Evolutionary conservation across 2,329 filamentous ascomycete genomes (phyloP), one percentile per base, ranked within the genome.

Genomic region (Microthyrium microscopicum): DNA sequence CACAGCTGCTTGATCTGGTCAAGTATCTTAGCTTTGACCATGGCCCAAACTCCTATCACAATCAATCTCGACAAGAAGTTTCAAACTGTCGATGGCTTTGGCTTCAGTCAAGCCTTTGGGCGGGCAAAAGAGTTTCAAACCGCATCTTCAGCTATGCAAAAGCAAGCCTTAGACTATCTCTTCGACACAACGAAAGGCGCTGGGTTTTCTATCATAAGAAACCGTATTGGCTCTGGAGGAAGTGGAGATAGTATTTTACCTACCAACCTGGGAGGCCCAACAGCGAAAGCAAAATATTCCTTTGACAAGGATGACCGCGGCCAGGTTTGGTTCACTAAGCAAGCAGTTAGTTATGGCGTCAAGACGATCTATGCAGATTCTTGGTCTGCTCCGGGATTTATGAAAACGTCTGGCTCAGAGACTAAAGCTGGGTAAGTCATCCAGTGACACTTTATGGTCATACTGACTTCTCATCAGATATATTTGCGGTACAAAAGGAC

Each of bases 301-400:
- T 66, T 61, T 53, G 59, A 66, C 39, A 49, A 51, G 5, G 56
- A 62, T 28, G 61, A 67, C 35, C 49, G 50, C 13, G 57, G 57
- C 4, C 62, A 66, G 47, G 46, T 67, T 20, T 39, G 36, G 34
- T 36, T 42, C 19, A 38, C 40, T 2, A 37, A 41, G 17, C 34
- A 42, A 21, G 38, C 39, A 4, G 31, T 33, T 15, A 24, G 20
- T 7, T 39, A 39, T 19, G 36, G 36, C 16, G 36, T 30, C 5
- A 31, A 20, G 26, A 29, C 22, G 15, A 38, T 47, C 6, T 47
- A 47, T 28, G 45, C 43, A 5, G 54, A 64, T 41, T 60, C 61
- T 1, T 64, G 60, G 61, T 57, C 51, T 35, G 59, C 61, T 0
- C 60, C 60, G 1, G 58, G 57, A 0, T 64, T 57, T 42, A 64